Evolutionary conservation across 495 filamentous ascomycete genomes (phyloP), one percentile per base, ranked within the genome.

Genomic region (Chlorociboria aeruginascens): DNA sequence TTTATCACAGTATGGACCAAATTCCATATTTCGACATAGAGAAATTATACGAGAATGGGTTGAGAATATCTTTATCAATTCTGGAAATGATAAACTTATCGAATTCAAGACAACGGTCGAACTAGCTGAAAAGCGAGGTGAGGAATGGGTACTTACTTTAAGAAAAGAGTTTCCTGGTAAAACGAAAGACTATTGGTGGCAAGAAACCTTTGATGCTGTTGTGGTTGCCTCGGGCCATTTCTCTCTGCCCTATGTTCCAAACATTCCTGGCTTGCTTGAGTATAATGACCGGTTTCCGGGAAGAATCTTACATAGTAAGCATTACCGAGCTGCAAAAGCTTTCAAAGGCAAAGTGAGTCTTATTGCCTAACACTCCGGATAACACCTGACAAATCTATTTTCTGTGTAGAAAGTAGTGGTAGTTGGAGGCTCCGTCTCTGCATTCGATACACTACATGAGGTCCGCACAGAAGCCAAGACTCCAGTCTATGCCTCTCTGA

Each of bases 211-310:
- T 55, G 87, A 94, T 62, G 87, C 85, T 10, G 78, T 94, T 3
- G 74, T 89, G 0, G 79, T 88, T 11, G 85, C 86, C 8, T 86
- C 71, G 48, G 88, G 88, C 0, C 86, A 94, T 57, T 90, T 82
- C 61, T 72, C 72, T 20, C 74, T 83, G 7, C 82, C 82, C 0
- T 80, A 72, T 59, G 63, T 90, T 6, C 88, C 88, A 0, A 63
- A 72, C 29, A 76, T 83, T 14, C 32, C 53, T 1, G 79, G 81
- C 0, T 70, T 83, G 8, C 42, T 55, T 44, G 58, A 60, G 6
- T 81, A 84, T 46, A 69, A 83, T 56, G 46, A 60, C 17, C 52
- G 60, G 3, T 75, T 83, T 48, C 84, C 82, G 0, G 73, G 71
- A 0, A 51, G 67, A 1, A 79, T 95, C 20, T 73, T 73, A 0